Base-by-base conservation (phyloP, 1,284 basidiomycete species). In the Heterobasidion annosum region DNA sequence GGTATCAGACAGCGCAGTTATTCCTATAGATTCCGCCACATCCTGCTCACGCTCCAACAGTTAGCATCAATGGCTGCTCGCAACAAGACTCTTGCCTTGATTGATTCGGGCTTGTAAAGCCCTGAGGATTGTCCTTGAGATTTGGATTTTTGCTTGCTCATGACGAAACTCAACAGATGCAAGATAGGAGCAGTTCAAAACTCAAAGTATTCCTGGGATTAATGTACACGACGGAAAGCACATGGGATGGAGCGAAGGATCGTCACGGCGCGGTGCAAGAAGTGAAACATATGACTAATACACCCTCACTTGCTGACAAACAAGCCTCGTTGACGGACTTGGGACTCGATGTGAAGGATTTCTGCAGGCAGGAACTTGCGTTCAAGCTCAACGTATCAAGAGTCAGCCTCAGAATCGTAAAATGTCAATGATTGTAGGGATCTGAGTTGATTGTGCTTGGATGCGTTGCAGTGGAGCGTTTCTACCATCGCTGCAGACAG, bases 1-100 rank as follows among this genome's bases (percentile, higher is more conserved):
- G 6, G 79, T 70, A 55, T 95, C 91, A 1, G 91, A 78, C 46
- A 99, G 71, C 48, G 75, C 85, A n/a, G 82, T 74, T 56, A 98
- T 85, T 50, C 88, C 87, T 34, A 98, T 70, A 0, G 89, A 88
- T 63, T 98, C 94, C 47, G 97, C 94, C 49, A 91, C 88, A 74
- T 98, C 95, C 93, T 96, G 57, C 35, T 4, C 25, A 4, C 3
- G 3, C 40, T 12, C 33, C 35, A 42, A 45, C 32, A 46, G 16
- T 18, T 40, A 34, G 10, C 15, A 13, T 37, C 25, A 33, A 19
- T 54, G 46, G 57, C 55, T 64, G 9, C 18, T 13, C 8, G 25
- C 32, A n/a, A 82, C 25, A 25, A 25, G 25, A 25, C 25, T 25
- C 25, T 25, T 25, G 25, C 85, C 69, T 81, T 83, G 56, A 87